A percentile compares a stretch with the other conserved stretches of the same genome.
phyloP scores from a whole-genome alignment of 2,329 filamentous ascomycete species.

The Aspergillus novofumigatus region DNA sequence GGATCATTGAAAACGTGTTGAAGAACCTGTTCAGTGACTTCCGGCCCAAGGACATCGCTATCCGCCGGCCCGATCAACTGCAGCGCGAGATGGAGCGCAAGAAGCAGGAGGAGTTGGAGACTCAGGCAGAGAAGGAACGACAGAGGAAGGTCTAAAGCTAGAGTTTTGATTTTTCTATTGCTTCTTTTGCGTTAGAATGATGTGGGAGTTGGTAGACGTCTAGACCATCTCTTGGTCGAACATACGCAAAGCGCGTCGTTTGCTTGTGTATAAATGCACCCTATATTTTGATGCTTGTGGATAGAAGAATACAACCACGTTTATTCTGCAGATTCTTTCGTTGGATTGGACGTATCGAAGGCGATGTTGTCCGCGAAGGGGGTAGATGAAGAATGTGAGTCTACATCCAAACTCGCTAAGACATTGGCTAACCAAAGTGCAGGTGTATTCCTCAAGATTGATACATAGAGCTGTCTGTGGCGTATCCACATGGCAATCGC shows the following conservation, averaged over 20 bases:
- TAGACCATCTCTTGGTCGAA: background rate
- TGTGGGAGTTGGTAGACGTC: background rate
- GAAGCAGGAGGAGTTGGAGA: conserved; percentile 51
- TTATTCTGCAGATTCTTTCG: background rate
- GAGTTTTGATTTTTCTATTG: conserved; percentile 1
- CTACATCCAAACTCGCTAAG: background rate
- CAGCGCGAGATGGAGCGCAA: conserved; percentile 69
- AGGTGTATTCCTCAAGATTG: background rate
- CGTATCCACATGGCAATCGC: background rate
- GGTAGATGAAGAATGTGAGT: background rate
- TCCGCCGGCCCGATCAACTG: conserved; percentile 80
- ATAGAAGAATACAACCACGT: background rate
- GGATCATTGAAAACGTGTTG: conserved; percentile 76
- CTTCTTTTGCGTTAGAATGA: conserved; percentile 2
- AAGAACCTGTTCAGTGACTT: conserved; percentile 88
- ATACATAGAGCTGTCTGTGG: background rate
- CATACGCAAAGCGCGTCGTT: background rate
- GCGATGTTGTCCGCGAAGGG: too few species aligned
- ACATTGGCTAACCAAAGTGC: background rate
- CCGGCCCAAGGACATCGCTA: conserved; percentile 87
- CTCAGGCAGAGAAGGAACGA: conserved; percentile 36
- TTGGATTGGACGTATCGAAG: background rate
- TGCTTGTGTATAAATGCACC: background rate
- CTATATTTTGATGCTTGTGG: background rate
- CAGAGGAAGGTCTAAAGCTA: conserved; percentile 23